These are phyloP conservation scores for Colletotrichum orchidophilum DNA, from an alignment of 2,329 filamentous ascomycete genomes.

Conservation along the genomic window DNA sequence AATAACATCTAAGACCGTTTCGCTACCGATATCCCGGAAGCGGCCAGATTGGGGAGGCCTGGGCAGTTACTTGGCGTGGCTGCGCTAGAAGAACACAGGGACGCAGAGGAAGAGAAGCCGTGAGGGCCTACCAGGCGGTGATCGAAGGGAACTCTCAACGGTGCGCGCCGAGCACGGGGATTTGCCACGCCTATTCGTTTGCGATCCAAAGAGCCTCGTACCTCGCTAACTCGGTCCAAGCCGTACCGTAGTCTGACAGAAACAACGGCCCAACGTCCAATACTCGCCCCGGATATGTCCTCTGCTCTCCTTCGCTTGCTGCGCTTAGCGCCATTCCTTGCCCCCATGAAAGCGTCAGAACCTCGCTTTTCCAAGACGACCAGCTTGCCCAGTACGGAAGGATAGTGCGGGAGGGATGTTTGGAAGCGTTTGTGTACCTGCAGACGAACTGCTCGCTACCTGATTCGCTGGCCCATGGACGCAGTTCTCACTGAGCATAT, in stretches of 20 bases:
- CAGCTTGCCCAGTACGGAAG: background rate
- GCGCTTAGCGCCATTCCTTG: background rate
- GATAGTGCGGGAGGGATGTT: background rate
- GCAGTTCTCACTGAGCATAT: background rate
- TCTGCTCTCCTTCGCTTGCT: background rate
- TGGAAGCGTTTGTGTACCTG: background rate
- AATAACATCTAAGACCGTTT: background rate
- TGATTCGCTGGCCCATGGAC: background rate
- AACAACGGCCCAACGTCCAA: background rate
- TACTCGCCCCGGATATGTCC: background rate
- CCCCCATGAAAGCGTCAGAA: background rate
- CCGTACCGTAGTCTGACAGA: constrained; percentile 1
- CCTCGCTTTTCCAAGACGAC: background rate
- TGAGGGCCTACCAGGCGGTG: background rate
- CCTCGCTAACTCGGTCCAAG: constrained; percentile 13
- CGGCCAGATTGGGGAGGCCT: background rate
- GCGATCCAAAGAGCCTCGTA: background rate
- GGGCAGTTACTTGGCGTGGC: background rate
- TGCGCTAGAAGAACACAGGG: background rate
- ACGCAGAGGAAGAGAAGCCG: background rate
- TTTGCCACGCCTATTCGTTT: background rate
- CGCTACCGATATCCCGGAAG: background rate
- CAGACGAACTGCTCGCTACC: too few species aligned
- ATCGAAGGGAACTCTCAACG: background rate
- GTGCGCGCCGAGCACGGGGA: background rate